A percentile compares a stretch with the other conserved stretches of the same genome.
These are phyloP conservation scores for Candida sp. DNA, from an alignment of 1,139 yeast species.

Conservation along the genomic window DNA sequence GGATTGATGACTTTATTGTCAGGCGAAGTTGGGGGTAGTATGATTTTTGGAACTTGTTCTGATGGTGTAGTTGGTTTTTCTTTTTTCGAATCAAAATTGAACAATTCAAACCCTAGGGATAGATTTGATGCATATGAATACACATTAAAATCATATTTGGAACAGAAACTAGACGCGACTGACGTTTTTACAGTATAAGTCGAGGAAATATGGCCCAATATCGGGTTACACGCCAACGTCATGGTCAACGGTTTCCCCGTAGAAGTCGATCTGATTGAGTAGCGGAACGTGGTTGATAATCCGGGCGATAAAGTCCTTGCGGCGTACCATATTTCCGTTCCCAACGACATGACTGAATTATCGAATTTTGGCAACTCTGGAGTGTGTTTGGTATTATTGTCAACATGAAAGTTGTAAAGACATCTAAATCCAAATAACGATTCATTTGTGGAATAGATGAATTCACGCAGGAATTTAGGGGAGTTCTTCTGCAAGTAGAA, in stretches of 20 bases:
- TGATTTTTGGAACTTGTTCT: slow-evolving; percentile 4
- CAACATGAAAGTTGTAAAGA: slow-evolving; percentile 63
- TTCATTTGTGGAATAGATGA: slow-evolving; percentile 85
- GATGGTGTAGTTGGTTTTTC: slow-evolving; percentile 1
- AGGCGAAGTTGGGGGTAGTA: neutral
- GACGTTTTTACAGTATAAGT: slow-evolving; percentile 86
- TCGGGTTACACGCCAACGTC: slow-evolving; percentile 85
- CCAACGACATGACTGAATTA: slow-evolving; percentile 60
- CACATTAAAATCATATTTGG: slow-evolving; percentile 84
- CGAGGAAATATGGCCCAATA: slow-evolving; percentile 86
- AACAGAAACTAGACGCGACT: slow-evolving; percentile 72
- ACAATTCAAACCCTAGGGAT: slow-evolving; percentile 82
- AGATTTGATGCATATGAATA: slow-evolving; percentile 89
- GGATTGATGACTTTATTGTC: slow-evolving; percentile 14
- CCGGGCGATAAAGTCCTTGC: slow-evolving; percentile 82
- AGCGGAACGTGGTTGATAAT: slow-evolving; percentile 77
- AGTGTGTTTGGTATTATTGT: slow-evolving; percentile 8
- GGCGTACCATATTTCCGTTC: slow-evolving; percentile 91
- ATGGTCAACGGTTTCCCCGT: slow-evolving; percentile 88
- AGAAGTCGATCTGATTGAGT: slow-evolving; percentile 81
- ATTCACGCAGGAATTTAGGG: slow-evolving; percentile 67
- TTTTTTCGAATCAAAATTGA: slow-evolving; percentile 39
- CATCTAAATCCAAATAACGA: slow-evolving; percentile 81
- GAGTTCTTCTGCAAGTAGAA: slow-evolving; percentile 69
- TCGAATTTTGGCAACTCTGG: slow-evolving; percentile 24